Evolutionary conservation across 2,329 filamentous ascomycete genomes (phyloP), one percentile per base, ranked within the genome.

Genomic region (Aspergillus niger): DNA sequence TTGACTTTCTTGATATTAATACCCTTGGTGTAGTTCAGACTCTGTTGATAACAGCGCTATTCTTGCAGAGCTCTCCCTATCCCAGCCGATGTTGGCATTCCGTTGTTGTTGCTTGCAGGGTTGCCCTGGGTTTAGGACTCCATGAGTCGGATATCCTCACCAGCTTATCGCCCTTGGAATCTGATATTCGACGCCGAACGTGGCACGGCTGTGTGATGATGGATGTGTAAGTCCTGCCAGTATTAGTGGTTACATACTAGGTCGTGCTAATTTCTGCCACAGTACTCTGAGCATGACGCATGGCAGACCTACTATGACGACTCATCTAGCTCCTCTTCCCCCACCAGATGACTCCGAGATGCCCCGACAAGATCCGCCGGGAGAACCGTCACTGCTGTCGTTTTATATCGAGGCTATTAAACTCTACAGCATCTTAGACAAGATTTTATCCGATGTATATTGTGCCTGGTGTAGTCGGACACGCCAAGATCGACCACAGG

Each of bases 31-130:
- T 79, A 2, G 76, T 81, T 2, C 79, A 82, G 58, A 67, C 72
- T 0, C 65, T 81, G 10, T 64, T 82, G 5, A 58, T 80, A 1
- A 69, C 76, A n/a, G 70, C 77, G 0, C 65, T 79, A 1, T 69
- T 74, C 22, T 66, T 81, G 2, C 78, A 80, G 52, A 74, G 77
- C 28, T 79, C 78, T 0, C 71, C 73, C 0, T 77, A 75, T 51
- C 72, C 77, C 0, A 72, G 70, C 15, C 69, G 76, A 4, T 80
- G 78, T 58, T 81, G 78, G 78, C 78, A 79, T 58, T 67, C 73
- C 0, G 74, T 80, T 7, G 79, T 78, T 0, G 56, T 80, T 7
- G 79, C 79, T 0, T 78, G 73, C 51, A 68, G 79, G 5, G 67
- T 79, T 15, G 79, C 76, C 1, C 75, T 77, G 54, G 76, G 77